Percentiles rank a stretch among this genome's conserved stretches.
These are phyloP conservation scores for Tulasnella sp. DNA, from an alignment of 768 basidiomycete genomes.

Conservation along the genomic window DNA sequence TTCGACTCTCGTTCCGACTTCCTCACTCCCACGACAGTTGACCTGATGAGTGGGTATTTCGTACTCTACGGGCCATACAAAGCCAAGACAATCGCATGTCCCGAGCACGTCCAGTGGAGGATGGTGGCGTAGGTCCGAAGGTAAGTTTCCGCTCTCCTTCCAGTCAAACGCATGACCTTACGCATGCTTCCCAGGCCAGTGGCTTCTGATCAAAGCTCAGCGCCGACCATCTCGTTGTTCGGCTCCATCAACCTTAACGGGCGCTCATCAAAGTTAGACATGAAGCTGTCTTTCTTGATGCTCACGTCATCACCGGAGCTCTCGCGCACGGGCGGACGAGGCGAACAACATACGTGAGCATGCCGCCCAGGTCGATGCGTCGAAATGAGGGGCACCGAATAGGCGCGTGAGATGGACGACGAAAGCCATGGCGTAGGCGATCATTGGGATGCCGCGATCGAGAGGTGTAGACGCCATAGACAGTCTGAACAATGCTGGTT, in stretches of 20 bases:
- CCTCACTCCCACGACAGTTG: slow-evolving; percentile 27
- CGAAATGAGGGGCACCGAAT: slow-evolving; percentile 26
- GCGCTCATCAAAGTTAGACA: slow-evolving; percentile 80
- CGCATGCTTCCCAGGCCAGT: too few species aligned
- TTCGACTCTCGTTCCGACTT: slow-evolving; percentile 36
- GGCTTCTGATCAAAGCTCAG: slow-evolving; percentile 50
- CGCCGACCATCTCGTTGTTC: slow-evolving; percentile 69
- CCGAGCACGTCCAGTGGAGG: slow-evolving; percentile 38
- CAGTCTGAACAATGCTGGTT: too few species aligned
- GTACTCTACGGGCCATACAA: slow-evolving; percentile 75
- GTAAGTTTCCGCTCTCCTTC: slow-evolving; percentile 32
- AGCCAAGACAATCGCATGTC: slow-evolving; percentile 45
- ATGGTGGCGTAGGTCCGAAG: slow-evolving; percentile 83
- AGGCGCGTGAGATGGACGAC: slow-evolving; percentile 26
- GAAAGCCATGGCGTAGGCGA: slow-evolving; percentile 21
- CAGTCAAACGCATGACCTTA: too few species aligned
- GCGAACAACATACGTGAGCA: slow-evolving; percentile 25
- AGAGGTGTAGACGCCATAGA: too few species aligned
- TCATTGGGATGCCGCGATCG: slow-evolving; percentile 1
- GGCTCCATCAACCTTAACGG: slow-evolving; percentile 93
- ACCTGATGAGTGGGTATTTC: slow-evolving; percentile 95
- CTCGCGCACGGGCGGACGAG: slow-evolving; percentile 25
- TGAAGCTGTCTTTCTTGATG: slow-evolving; percentile 83
- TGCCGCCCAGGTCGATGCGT: slow-evolving; percentile 23
- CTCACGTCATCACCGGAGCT: slow-evolving; percentile 44